Base-by-base conservation (phyloP, 805 yeast species). In the Candida yuanshanica region DNA sequence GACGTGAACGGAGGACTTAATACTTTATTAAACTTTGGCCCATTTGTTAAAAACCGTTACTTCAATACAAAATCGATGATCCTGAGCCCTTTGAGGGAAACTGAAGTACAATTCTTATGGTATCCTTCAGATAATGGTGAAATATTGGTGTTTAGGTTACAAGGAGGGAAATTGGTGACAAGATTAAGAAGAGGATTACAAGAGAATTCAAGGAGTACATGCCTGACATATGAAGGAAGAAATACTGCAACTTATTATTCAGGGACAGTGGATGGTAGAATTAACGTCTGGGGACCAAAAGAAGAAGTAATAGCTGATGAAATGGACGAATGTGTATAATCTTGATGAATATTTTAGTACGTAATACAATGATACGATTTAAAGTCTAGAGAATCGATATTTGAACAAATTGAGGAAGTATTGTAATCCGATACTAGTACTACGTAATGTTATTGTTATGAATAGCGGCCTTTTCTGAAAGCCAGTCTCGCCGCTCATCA, bases 61-160 rank as follows among this genome's bases (percentile, higher is more conserved):
- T 64, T 65, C 2, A 37, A 27, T 3, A 33, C 14, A 14, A 56
- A 56, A 29, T 33, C 47, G 2, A 29, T 59, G 53, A n/a, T 51
- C 41, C 29, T 75, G 61, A 51, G 63, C 60, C 44, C 74, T 57
- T 36, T 58, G 0, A 52, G 54, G 10, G 88, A 83, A 48, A 66
- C 79, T 4, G 79, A 72, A 26, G 54, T 70, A 7, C 84, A 77
- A 44, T 74, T 74, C 48, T 58, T 85, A 20, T 67, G 85, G 59
- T 77, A 79, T 40, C 91, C 95, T 0, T 79, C 88, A 0, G 93
- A 85, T 49, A 79, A 70, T 45, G 89, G 91, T 4, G 89, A 83
- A 48, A 61, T 86, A 1, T 66, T 80, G 32, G 68, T 83, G 37
- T 79, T 70, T 44, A 62, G 83, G 16, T 65, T 77, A 0, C 56